These are phyloP conservation scores for Suillus subalutaceus DNA, from an alignment of 768 basidiomycete species.

Conservation along the genomic window DNA sequence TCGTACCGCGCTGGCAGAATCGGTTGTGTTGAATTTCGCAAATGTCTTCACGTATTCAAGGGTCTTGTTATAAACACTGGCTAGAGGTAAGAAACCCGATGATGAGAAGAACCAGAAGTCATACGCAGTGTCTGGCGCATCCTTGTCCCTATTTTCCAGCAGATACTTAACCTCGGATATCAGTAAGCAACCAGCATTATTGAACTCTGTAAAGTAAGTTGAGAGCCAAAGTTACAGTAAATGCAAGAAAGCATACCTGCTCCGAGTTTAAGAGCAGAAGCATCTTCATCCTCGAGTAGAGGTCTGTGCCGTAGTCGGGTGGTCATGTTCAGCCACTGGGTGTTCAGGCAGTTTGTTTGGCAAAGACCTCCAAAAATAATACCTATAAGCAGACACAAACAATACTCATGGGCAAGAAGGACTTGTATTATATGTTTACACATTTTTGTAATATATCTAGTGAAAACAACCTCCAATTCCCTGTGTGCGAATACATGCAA, in stretches of 20 bases:
- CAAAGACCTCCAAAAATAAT: slow-evolving; percentile 35
- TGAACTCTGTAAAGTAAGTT: slow-evolving; percentile 63
- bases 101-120: slow-evolving; percentile 27
- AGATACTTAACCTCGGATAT: slow-evolving; percentile 93
- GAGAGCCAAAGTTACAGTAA: not conserved
- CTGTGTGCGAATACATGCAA: slow-evolving; percentile 26
- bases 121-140: slow-evolving; percentile 85
- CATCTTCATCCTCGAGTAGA: slow-evolving; percentile 80
- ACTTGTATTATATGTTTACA: slow-evolving; percentile 39
- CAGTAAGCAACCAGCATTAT: slow-evolving; percentile 87
- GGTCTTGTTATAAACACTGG: slow-evolving; percentile 91
- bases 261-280: slow-evolving; percentile 81
- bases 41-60: slow-evolving; percentile 91
- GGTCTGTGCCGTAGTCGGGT: slow-evolving; percentile 65
- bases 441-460: slow-evolving; percentile 40
- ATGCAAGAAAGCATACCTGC: slow-evolving; percentile 46
- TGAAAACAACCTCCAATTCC: slow-evolving; percentile 25
- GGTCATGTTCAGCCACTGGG: slow-evolving; percentile 51
- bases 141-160: slow-evolving; percentile 84
- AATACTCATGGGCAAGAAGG: slow-evolving; percentile 14
- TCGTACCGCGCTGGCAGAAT: slow-evolving; percentile 84
- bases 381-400: slow-evolving; percentile 17
- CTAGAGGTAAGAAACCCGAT: not conserved
- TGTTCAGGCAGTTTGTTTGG: slow-evolving; percentile 44
- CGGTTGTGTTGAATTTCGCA: slow-evolving; percentile 85